A percentile compares a stretch with the other conserved stretches of the same genome.
Evolutionary conservation across 768 basidiomycete species (phyloP).

Genomic region (Mrakia frigida): DNA sequence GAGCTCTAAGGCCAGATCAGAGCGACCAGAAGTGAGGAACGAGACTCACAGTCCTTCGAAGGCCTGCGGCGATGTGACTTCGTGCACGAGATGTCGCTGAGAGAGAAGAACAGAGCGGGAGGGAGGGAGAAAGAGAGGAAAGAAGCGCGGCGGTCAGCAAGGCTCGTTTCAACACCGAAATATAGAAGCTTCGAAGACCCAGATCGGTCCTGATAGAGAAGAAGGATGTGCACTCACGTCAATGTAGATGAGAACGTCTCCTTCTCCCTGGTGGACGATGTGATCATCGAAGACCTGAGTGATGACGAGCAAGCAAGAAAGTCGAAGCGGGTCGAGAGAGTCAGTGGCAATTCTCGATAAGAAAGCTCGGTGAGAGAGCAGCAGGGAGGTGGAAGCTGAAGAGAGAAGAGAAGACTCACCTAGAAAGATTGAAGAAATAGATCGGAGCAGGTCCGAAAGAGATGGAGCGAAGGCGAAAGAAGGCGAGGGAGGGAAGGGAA

Average conservation of each 20-base stretch:
- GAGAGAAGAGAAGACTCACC: background rate
- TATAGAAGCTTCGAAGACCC: background rate
- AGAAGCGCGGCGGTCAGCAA: background rate
- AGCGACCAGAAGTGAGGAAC: background rate
- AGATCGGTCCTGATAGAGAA: background rate
- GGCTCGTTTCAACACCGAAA: background rate
- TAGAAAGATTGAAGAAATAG: background rate
- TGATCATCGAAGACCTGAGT: constrained; percentile 62
- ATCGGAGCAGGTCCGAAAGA: background rate
- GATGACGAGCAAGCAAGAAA: background rate
- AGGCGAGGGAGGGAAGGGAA: background rate
- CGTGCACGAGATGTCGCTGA: constrained; percentile 63
- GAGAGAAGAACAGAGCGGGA: background rate
- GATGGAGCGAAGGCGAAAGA: background rate
- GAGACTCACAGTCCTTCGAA: constrained; percentile 71
- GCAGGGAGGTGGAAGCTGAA: background rate
- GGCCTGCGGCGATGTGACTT: constrained; percentile 90
- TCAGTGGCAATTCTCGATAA: background rate
- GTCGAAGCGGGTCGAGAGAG: background rate
- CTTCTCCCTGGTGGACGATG: constrained; percentile 60
- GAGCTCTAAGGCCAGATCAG: constrained; percentile 28
- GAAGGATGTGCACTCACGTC: constrained; percentile 35
- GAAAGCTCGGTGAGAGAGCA: background rate
- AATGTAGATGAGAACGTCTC: constrained; percentile 48
- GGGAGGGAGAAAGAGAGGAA: background rate